phyloP scores from a whole-genome alignment of 441 rosid species.

The Erodium chrysanthum region DNA sequence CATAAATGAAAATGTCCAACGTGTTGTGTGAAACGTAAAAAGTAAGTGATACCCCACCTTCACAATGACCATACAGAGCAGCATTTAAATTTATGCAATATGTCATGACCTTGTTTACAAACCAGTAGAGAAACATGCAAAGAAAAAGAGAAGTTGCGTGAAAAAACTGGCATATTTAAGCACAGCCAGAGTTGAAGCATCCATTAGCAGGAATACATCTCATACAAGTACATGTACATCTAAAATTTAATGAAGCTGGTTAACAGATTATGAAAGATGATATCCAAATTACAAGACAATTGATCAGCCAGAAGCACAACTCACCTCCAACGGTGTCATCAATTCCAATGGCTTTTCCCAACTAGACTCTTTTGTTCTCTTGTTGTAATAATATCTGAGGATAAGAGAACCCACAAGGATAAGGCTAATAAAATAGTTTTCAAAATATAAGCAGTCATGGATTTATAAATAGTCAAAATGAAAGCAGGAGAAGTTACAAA shows the following conservation, averaged over 20 bases:
- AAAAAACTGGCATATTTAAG: conserved; percentile 26
- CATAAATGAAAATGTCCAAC: conserved; percentile 11
- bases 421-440: conserved; percentile 6
- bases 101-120: conserved; percentile 37
- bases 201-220: conserved; percentile 19
- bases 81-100: conserved; percentile 31
- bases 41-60: conserved; percentile 42
- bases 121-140: conserved; percentile 33
- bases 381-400: conserved; percentile 86
- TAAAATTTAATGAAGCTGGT: conserved; percentile 9
- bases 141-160: conserved; percentile 28
- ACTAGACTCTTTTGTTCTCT: conserved; percentile 79
- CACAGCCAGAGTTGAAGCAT: conserved; percentile 20
- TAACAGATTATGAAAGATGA: conserved; percentile 8
- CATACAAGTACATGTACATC: conserved; percentile 14
- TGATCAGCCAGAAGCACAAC: conserved; percentile 20
- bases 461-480: background rate
- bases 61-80: conserved; percentile 37
- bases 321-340: conserved; percentile 96
- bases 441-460: conserved; percentile 4
- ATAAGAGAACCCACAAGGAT: background rate
- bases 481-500: conserved; percentile 1
- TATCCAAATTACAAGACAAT: conserved; percentile 15
- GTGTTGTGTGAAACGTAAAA: conserved; percentile 22
- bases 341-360: conserved; percentile 97